Conservation (phyloP, 1,284 basidiomycete genomes). For the Erythrobasidium hasegawianum region DNA sequence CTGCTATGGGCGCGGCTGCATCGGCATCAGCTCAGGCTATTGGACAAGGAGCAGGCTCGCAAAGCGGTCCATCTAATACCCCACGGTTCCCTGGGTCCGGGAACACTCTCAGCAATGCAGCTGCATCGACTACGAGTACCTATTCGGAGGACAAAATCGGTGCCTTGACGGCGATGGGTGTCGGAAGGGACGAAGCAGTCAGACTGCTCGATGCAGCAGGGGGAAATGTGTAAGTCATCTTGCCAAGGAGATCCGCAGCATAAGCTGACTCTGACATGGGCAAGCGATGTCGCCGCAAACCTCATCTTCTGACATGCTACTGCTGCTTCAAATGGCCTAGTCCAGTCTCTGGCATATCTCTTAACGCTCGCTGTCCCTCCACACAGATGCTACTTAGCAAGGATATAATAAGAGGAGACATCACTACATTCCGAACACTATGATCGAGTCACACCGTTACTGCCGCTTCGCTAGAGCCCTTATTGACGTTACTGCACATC, state of each 20-base stretch:
- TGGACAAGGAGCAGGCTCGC: neutral
- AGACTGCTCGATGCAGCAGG: slow-evolving; percentile 69
- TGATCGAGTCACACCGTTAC: no score
- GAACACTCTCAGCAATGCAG: slow-evolving; percentile 36
- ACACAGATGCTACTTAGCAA: no score
- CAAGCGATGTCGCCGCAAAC: slow-evolving; percentile 28
- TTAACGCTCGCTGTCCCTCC: no score
- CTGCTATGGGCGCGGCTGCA: slow-evolving; percentile 43
- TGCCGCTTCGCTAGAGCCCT: no score
- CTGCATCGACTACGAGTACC: slow-evolving; percentile 34
- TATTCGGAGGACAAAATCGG: slow-evolving; percentile 45
- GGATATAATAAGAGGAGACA: no score
- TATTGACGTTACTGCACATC: no score
- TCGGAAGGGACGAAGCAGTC: slow-evolving; percentile 68
- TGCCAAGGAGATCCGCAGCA: neutral
- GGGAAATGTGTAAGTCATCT: slow-evolving; percentile 57
- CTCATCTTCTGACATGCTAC: slow-evolving; percentile 32
- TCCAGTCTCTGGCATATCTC: no score
- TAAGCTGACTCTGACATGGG: neutral
- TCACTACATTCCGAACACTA: no score
- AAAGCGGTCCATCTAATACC: slow-evolving; percentile 12
- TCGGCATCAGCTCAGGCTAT: slow-evolving; percentile 30
- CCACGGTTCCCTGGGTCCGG: slow-evolving; percentile 47
- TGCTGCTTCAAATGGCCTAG: no score
- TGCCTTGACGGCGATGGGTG: slow-evolving; percentile 67